Percentiles rank a stretch among this genome's conserved stretches.
Evolutionary conservation across 306 rosid species (phyloP).

Genomic region (Corylus avellana): DNA sequence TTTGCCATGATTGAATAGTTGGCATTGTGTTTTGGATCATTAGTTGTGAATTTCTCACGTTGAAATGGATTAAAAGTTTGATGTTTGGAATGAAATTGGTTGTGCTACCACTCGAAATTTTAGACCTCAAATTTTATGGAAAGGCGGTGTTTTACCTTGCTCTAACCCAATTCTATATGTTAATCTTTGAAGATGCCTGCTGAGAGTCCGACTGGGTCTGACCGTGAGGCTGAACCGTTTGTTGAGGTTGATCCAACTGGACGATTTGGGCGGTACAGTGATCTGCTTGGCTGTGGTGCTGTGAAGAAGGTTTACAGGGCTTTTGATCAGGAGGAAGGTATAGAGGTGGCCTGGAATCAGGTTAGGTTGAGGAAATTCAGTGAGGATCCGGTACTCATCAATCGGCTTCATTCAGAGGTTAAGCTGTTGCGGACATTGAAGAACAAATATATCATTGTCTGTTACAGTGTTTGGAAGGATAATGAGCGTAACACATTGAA

Average conservation of each 20-base stretch:
- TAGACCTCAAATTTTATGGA: background rate
- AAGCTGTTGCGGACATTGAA: conserved; percentile 56
- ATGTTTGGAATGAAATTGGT: background rate
- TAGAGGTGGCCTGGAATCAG: conserved; percentile 95
- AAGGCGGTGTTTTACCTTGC: background rate
- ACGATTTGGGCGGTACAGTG: conserved; percentile 72
- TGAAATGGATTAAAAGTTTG: background rate
- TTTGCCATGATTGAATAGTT: background rate
- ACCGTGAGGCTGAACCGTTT: conserved; percentile 59
- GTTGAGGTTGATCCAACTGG: conserved; percentile 88
- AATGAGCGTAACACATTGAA: conserved; percentile 56
- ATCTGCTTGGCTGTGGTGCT: conserved; percentile 79
- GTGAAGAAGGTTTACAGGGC: conserved; percentile 87
- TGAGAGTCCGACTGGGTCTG: conserved; percentile 39
- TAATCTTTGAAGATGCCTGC: conserved; percentile 66
- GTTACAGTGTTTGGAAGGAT: conserved; percentile 83
- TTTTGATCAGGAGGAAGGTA: conserved; percentile 91
- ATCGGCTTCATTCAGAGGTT: conserved; percentile 73
- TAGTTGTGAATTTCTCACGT: background rate
- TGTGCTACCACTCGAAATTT: background rate
- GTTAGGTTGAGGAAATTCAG: conserved; percentile 65
- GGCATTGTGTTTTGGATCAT: background rate
- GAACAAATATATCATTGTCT: conserved; percentile 75
- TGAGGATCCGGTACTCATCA: conserved; percentile 61
- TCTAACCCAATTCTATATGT: background rate